Percentiles rank a stretch among this genome's conserved stretches.
phyloP scores from a whole-genome alignment of 176 grass and related monocot genomes.

The Avena sativa region DNA sequence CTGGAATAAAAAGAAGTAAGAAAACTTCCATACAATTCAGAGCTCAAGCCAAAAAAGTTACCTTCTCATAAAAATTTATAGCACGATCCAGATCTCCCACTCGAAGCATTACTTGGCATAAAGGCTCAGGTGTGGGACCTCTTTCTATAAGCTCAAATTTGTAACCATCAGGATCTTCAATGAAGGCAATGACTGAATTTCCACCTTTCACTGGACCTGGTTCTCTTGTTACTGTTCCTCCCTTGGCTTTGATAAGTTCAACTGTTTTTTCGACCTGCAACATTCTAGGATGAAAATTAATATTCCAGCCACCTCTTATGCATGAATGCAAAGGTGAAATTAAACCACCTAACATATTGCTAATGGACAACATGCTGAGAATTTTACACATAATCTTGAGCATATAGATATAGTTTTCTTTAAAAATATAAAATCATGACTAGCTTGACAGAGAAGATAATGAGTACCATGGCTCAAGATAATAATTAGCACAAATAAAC shows the following conservation, averaged over 20 bases:
- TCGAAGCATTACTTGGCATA: conserved; percentile 98
- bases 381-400: neutral
- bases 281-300: conserved; percentile 39
- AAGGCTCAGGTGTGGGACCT: conserved; percentile 83
- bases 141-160: conserved; percentile 97
- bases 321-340: neutral
- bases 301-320: conserved; percentile 5
- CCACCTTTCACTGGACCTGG: conserved; percentile 86
- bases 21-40: neutral
- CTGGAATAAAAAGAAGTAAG: conserved; percentile 19
- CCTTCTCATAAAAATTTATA: conserved; percentile 94
- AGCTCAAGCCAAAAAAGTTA: conserved; percentile 37
- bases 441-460: neutral
- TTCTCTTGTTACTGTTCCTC: conserved; percentile 89
- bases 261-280: conserved; percentile 86
- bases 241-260: conserved; percentile 95
- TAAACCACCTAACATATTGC: conserved; percentile 19
- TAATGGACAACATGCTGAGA: neutral
- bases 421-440: neutral
- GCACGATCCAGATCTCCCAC: conserved; percentile 90
- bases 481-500: conserved; percentile 9
- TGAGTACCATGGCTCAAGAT: conserved; percentile 3
- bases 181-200: conserved; percentile 83
- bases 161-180: conserved; percentile 97
- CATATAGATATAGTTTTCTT: neutral